Evolutionary conservation across 148 eudicot species (phyloP), one percentile per base, ranked within the genome.

Genomic region (Heliamphora exappendiculata): DNA sequence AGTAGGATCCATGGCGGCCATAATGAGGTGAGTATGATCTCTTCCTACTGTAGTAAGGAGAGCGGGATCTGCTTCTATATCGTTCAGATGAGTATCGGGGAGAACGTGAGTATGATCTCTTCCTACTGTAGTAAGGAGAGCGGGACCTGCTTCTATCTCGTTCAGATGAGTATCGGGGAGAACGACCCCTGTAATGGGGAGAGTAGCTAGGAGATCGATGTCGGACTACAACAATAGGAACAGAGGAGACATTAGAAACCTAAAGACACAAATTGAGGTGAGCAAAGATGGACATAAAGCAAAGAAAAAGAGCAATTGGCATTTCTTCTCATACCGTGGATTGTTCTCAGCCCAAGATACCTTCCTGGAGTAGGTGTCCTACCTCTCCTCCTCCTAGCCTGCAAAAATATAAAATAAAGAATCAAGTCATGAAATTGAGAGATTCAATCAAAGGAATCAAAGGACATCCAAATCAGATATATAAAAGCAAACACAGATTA

Each of bases 311-410:
- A 47, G 12, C n/a, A n/a, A 59, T 3, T 20, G 36, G 16, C 33
- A 16, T 33, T 90, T 79, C n/a, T n/a, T n/a, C n/a, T n/a, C n/a
- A n/a, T 87, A 95, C 99, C 83, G 63, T 67, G 89, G 1, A 80
- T 77, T 62, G 87, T 82, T 79, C 75, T 89, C 70, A 91, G 78
- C 36, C 99, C 99, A 77, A 93, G 91, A 82, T 95, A 95, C 76
- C 83, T 85, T 67, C 99, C 99, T 13, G 98, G 99, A 41, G 99
- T 95, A 3, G 99, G 99, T 31, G 99, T 95, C 39, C 99, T 88
- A 20, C 99, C 99, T 83, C 99, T 88, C 14, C 81, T 44, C 82
- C 99, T 91, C 78, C 86, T 86, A 24, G 99, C 91, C 99, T 95
- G 93, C 54, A 82, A 72, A 50, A 34, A 59, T 24, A 64, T 29